Evolutionary conservation across 306 rosid species (phyloP).

Genomic region (Cucurbita moschata): DNA sequence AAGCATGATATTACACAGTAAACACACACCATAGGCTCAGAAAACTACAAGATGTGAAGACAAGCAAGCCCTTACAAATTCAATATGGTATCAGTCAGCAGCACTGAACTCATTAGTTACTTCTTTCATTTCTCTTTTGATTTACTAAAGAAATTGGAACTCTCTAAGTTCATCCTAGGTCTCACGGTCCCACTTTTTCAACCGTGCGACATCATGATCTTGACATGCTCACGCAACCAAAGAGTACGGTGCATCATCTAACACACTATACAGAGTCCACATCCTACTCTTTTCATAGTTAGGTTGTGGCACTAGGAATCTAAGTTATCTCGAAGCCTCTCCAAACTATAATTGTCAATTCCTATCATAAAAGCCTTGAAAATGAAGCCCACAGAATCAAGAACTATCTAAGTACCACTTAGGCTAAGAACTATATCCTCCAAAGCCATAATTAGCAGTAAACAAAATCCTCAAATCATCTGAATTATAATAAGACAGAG

Average conservation of each 20-base stretch:
- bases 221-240: too few species aligned
- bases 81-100: background rate
- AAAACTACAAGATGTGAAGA: background rate
- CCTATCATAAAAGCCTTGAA: background rate
- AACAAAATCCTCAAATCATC: background rate
- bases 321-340: background rate
- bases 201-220: too few species aligned
- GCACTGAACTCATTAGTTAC: background rate
- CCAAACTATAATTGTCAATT: background rate
- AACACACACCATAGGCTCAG: background rate
- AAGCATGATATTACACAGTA: too few species aligned
- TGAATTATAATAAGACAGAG: background rate
- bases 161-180: background rate
- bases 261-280: too few species aligned
- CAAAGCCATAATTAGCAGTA: background rate
- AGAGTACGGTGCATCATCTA: too few species aligned
- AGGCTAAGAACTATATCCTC: background rate
- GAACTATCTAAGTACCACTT: background rate
- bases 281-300: too few species aligned
- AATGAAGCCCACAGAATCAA: background rate
- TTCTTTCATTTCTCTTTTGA: background rate
- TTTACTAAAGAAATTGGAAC: background rate
- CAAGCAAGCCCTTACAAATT: background rate
- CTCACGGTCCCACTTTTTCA: too few species aligned
- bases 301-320: too few species aligned